Evolutionary conservation across 1,284 basidiomycete genomes (phyloP), one percentile per base, ranked within the genome.

Genomic region (Phlebopus sp.): DNA sequence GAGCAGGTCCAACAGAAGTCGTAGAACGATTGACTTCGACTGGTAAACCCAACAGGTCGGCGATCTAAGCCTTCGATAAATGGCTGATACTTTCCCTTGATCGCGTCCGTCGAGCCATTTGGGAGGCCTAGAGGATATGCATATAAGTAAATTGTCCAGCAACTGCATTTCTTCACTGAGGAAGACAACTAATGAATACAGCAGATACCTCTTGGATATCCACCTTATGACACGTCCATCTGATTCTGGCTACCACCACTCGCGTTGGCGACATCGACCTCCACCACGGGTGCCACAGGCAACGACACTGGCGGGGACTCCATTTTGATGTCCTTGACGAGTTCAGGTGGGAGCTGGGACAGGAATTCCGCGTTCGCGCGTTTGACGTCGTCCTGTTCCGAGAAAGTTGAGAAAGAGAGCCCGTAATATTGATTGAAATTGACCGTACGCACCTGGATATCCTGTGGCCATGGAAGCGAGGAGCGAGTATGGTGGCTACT

Each of bases 391-490:
- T 66, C 66, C 62, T 63, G 25, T 32, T 10, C n/a, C 21, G 19
- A 10, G 11, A 27, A 7, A 25, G 14, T 5, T 18, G 27, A 39
- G 15, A 13, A 14, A 5, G 10, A 14, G 11, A 27, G 30, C 17
- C 13, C 32, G 40, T 29, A 6, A 36, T 11, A 2, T n/a, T 41
- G 35, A 2, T n/a, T 41, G 35, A 40, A 42, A 4, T 14, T 7
- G 27, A 11, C 10, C 11, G 1, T 14, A 34, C 31, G 29, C 29
- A 74, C 73, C 62, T 74, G 73, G 51, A 76, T 52, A 30, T 59
- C 55, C n/a, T 67, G 65, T 27, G 73, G 73, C 74, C 75, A 76
- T 3, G 64, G 60, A 4, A 67, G 45, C 55, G 64, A 66, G 0
- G 52, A 40, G 2, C 57, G 27, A 0, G 52, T 37, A 5, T 27